phyloP scores from a whole-genome alignment of 2,329 filamentous ascomycete species.

The Chaetomium sp. region DNA sequence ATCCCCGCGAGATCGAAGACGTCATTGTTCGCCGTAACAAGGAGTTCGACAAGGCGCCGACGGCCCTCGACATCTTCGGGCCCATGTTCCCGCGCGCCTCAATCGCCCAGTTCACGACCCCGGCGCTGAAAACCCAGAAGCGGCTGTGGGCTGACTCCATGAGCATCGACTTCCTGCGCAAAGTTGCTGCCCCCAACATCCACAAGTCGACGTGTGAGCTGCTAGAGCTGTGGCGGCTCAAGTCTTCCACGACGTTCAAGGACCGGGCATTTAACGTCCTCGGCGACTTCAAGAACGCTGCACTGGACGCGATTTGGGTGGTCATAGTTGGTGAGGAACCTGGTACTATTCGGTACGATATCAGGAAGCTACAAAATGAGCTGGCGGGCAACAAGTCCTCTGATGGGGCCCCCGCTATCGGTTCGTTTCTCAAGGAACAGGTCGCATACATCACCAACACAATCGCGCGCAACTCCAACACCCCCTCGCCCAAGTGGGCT shows the following conservation, averaged over 20 bases:
- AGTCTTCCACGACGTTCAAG: constrained; percentile 19
- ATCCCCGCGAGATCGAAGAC: constrained; percentile 39
- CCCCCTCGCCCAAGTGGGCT: constrained; percentile 17
- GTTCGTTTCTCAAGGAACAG: constrained; percentile 34
- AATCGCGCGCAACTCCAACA: constrained; percentile 21
- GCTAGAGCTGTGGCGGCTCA: constrained; percentile 38
- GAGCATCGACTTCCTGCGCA: constrained; percentile 38
- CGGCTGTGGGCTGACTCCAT: constrained; percentile 39
- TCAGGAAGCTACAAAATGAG: constrained; percentile 14
- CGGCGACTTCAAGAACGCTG: constrained; percentile 42
- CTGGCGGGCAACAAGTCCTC: background rate
- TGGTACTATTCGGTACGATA: constrained; percentile 36
- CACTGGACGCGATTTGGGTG: constrained; percentile 46
- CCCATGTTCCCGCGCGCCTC: constrained; percentile 37
- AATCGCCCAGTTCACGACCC: constrained; percentile 37
- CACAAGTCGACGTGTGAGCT: constrained; percentile 34
- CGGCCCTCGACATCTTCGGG: constrained; percentile 33
- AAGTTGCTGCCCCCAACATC: constrained; percentile 37
- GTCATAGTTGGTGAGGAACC: constrained; percentile 41
- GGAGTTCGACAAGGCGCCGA: constrained; percentile 40
- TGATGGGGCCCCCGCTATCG: background rate
- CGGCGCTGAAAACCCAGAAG: constrained; percentile 38
- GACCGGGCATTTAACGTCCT: constrained; percentile 38
- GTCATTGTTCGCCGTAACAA: constrained; percentile 36
- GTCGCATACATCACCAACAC: constrained; percentile 33